Evolutionary conservation across 2,329 filamentous ascomycete genomes (phyloP), one percentile per base, ranked within the genome.

Genomic region (Colletotrichum destructivum): DNA sequence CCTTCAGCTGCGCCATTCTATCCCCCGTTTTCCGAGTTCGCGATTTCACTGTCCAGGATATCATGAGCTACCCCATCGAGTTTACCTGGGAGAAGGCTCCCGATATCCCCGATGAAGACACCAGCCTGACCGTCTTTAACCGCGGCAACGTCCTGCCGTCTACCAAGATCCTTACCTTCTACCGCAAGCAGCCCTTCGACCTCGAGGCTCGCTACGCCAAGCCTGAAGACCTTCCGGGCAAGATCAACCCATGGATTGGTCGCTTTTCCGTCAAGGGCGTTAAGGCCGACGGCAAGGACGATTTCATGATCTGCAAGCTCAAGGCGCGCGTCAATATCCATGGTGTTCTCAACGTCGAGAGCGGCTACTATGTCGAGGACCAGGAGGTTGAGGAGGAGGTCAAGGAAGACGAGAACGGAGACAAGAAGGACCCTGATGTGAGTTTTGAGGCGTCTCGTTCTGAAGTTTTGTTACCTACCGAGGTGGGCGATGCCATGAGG

Each of bases 251-350:
- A 59, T 98, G 96, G 93, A 98, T 99, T 77, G 96, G 96, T 69
- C 92, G 94, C 75, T 99, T 99, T 87, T 98, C 95, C 52, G 95
- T 99, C 82, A 99, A 99, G 90, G 94, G 93, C 56, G 96, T 99
- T 80, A 95, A 98, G 89, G 93, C 94, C 51, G 94, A 97, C 80
- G 90, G 92, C 76, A 95, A 96, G 81, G 94, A 97, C 72, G 96
- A 98, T 82, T 99, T 98, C 84, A 98, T 99, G 96, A 97, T 98
- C 79, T 99, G 96, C 92, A 99, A 99, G 88, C 92, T 99, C 74
- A 98, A 98, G 90, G 96, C 96, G 59, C 92, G 96, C 75, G 90
- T 99, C 68, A 99, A 99, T 86, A 90, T 98, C 75, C 95, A 98
- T 86, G 96, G 96, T 82, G 90, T 99, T 71, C 88, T 99, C 76